Percentiles rank a stretch among this genome's conserved stretches.
These are phyloP conservation scores for Conticribra weissflogii DNA, from an alignment of 108 stramenopile species.

Conservation along the genomic window DNA sequence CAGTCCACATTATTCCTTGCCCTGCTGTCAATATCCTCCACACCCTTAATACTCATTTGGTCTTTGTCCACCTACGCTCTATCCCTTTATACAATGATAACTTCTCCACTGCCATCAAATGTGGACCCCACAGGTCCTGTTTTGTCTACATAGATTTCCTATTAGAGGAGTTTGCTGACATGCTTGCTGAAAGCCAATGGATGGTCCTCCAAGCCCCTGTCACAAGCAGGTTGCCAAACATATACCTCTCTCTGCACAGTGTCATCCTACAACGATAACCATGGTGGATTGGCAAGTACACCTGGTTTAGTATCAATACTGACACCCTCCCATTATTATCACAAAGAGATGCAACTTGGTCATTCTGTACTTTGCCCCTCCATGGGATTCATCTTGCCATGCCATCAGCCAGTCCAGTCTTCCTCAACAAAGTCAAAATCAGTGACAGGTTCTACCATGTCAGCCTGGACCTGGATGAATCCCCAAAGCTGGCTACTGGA, in stretches of 20 bases:
- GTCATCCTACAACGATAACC: conserved; percentile 40
- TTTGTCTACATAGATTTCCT: conserved; percentile 16
- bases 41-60: background rate
- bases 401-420: conserved; percentile 9
- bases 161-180: conserved; percentile 10
- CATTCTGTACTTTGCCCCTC: conserved; percentile 36
- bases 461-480: too few species aligned
- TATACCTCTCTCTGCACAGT: conserved; percentile 34
- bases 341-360: conserved; percentile 49
- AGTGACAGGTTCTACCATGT: conserved; percentile 34
- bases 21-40: background rate
- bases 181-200: conserved; percentile 28
- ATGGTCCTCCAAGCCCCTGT: conserved; percentile 7
- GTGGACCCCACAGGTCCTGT: conserved; percentile 34
- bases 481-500: conserved; percentile 8
- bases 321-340: conserved; percentile 32
- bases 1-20: background rate
- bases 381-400: conserved; percentile 17
- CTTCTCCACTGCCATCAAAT: conserved; percentile 11
- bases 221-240: background rate
- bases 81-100: conserved; percentile 12
- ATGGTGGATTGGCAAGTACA: conserved; percentile 30
- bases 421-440: conserved; percentile 25
- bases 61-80: background rate
- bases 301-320: conserved; percentile 26